Evolutionary conservation across 768 basidiomycete genomes (phyloP), one percentile per base, ranked within the genome.

Genomic region (Mycena polygramma): DNA sequence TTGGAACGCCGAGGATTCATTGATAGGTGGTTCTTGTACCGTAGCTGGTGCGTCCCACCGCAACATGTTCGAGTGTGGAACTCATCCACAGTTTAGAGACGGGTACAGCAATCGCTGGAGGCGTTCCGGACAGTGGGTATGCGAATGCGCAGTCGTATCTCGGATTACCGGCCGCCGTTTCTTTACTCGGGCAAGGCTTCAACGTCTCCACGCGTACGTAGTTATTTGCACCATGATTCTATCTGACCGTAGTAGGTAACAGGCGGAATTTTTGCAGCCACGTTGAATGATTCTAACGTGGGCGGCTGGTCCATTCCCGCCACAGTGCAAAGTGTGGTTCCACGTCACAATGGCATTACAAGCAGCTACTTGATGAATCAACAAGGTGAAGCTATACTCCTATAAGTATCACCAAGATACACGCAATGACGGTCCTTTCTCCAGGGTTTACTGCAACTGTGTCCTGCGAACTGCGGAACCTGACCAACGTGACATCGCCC

Each of bases 111-210:
- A 57, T 67, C 6, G 58, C 60, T 49, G 63, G 63, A 43, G 59
- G 66, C 19, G 66, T 68, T 37, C 66, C 60, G 7, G 46, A 57
- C 5, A 69, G 68, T 52, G 68, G 68, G 19, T 69, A 69, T 52
- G 57, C 68, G 20, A 57, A 22, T 15, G 55, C 45, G 7, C 30
- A 69, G 55, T 22, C 60, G 24, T 62, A 57, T 14, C 54, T 69
- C 24, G 68, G 68, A 43, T 53, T 69, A 5, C 68, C 68, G 36
- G 60, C 68, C 20, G 51, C 68, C 19, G 54, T 69, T 15, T 51
- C 65, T 4, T 20, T 59, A 14, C 22, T 66, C 11, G 57, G 51
- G 13, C 7, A 24, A 24, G 37, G 37, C 3, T 66, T 66, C 65
- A 66, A 66, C 45, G 39, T 59, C 17, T 66, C 65, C n/a, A 66